Base-by-base conservation (phyloP, 768 basidiomycete species). In the Xerocomellus intermedius region DNA sequence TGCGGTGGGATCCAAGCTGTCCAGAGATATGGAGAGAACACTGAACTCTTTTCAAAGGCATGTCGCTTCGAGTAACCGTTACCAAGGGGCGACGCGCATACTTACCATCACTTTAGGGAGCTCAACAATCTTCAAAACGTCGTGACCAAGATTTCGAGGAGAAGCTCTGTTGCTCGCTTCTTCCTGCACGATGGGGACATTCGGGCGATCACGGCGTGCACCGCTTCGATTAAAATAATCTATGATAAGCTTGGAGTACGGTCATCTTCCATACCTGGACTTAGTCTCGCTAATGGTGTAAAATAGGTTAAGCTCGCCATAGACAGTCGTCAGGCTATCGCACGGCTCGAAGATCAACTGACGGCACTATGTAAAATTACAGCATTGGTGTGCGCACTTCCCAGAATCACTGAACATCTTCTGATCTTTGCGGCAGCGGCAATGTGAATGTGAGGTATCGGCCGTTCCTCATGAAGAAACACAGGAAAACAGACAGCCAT, bases 291-390 rank as follows among this genome's bases (percentile, higher is more conserved):
- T 55, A 36, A 62, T n/a, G 32, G 4, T 1, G 4, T 41, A 5
- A 14, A 14, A 33, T 16, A 62, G 56, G 33, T 63, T 13, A 63
- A 43, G 32, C 47, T 62, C 8, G 53, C 60, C 16, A 50, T 63
- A 1, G 57, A 63, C 35, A 52, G 42, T 43, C 30, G 46, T 9
- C 50, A 49, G 1, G 53, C 48, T 22, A 39, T 63, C 21, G 44
- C 53, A 13, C 50, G 42, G 28, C 53, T 62, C 12, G 50, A 62
- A 17, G 61, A 46, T 8, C 56, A 62, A 9, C 3, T 62, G 42
- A 32, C 2, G n/a, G 28, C 6, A 24, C 3, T 59, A 26, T 8
- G 26, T 22, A 30, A 22, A 2, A 30, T 21, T 19, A 1, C 32
- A 17, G 24, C 14, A 44, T 13, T 21, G 48, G 61, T 63, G 30